These are phyloP conservation scores for Microbotryum scabiosae DNA, from an alignment of 1,284 basidiomycete species.

Conservation along the genomic window DNA sequence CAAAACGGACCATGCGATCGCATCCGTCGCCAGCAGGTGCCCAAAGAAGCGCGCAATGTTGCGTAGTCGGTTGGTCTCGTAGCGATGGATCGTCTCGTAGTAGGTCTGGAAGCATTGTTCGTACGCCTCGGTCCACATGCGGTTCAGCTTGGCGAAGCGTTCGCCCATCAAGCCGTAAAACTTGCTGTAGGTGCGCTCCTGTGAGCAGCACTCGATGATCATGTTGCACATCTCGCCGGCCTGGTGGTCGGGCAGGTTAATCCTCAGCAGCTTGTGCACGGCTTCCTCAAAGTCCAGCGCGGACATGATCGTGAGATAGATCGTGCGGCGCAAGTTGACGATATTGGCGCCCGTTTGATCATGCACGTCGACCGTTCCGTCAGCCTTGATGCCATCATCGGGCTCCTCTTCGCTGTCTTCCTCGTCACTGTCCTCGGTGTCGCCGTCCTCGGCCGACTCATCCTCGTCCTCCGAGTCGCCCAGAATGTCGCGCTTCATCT, in stretches of 20 bases:
- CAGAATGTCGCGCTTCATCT: slow-evolving; percentile 88
- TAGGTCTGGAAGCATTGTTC: slow-evolving; percentile 83
- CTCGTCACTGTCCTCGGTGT: slow-evolving; percentile 58
- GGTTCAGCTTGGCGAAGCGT: slow-evolving; percentile 90
- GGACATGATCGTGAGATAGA: slow-evolving; percentile 94
- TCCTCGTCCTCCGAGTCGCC: slow-evolving; percentile 52
- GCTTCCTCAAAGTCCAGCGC: slow-evolving; percentile 92
- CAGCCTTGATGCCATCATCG: slow-evolving; percentile 42
- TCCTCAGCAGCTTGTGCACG: slow-evolving; percentile 92
- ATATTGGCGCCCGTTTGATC: slow-evolving; percentile 93
- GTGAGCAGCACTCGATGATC: slow-evolving; percentile 98
- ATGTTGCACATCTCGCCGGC: slow-evolving; percentile 97
- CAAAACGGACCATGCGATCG: slow-evolving; percentile 80
- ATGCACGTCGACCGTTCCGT: slow-evolving; percentile 78
- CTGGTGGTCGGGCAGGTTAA: slow-evolving; percentile 81
- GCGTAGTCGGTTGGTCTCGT: slow-evolving; percentile 94
- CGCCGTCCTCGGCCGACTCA: slow-evolving; percentile 55
- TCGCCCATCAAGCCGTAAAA: slow-evolving; percentile 96
- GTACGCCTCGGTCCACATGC: slow-evolving; percentile 82
- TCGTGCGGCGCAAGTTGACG: slow-evolving; percentile 84
- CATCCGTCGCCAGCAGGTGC: slow-evolving; percentile 73
- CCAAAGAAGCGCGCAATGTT: slow-evolving; percentile 97
- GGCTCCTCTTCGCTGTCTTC: slow-evolving; percentile 54
- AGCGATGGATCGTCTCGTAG: slow-evolving; percentile 94
- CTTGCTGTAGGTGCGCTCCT: slow-evolving; percentile 91